Conservation (phyloP, 1,284 basidiomycete species). For the Naganishia sp. region DNA sequence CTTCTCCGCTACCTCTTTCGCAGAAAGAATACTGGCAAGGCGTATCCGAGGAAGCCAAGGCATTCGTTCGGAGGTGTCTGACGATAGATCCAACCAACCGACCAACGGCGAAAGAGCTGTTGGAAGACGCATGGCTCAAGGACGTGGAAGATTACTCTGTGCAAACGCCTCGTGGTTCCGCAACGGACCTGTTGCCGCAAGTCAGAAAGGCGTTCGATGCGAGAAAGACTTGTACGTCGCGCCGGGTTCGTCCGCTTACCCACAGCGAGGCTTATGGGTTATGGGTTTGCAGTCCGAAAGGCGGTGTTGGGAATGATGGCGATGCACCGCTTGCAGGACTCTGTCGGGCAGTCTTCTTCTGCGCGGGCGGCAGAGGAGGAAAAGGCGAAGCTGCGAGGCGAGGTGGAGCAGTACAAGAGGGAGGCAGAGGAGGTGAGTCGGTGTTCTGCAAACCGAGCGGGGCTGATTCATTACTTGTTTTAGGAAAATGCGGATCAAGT, state of each 20-base stretch:
- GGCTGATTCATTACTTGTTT: background rate
- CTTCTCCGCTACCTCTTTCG: background rate
- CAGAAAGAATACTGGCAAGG: constrained; percentile 78
- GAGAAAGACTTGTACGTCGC: constrained; percentile 73
- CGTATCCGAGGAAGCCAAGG: constrained; percentile 74
- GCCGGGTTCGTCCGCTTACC: background rate
- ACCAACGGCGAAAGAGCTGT: constrained; percentile 70
- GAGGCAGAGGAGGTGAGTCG: constrained; percentile 68
- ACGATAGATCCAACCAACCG: constrained; percentile 76
- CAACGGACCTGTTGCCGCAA: constrained; percentile 80
- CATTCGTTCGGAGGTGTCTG: constrained; percentile 78
- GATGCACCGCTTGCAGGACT: constrained; percentile 68
- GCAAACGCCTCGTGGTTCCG: constrained; percentile 64
- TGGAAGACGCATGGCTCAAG: constrained; percentile 76
- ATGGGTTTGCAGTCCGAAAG: constrained; percentile 69
- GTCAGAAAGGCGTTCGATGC: constrained; percentile 87
- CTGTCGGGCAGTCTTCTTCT: constrained; percentile 55
- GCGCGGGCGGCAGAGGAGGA: constrained; percentile 55
- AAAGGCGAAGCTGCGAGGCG: constrained; percentile 60
- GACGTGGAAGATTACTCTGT: constrained; percentile 69
- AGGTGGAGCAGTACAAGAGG: constrained; percentile 71
- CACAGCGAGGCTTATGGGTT: background rate
- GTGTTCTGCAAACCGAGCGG: background rate
- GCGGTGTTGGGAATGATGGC: constrained; percentile 83
- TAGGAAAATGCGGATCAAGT: constrained; percentile 29